Percentiles rank a stretch among this genome's conserved stretches.
Conservation (phyloP, 768 basidiomycete genomes). For the Amyloporia xantha region DNA sequence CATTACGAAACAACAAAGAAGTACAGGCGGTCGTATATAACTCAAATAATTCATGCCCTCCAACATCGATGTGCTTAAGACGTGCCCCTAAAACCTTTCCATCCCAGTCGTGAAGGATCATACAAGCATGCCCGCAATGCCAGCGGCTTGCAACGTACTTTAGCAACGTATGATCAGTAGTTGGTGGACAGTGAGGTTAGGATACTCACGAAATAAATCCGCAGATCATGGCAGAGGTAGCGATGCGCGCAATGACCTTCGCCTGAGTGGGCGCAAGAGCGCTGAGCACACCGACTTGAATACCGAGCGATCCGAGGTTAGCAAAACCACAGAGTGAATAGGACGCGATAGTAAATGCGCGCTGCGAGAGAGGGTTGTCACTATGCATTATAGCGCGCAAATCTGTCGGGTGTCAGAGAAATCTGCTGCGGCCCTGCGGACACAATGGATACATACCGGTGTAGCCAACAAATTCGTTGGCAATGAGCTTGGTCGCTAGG, state of each 20-base stretch:
- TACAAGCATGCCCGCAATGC: slow-evolving; percentile 25
- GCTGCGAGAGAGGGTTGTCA: slow-evolving; percentile 53
- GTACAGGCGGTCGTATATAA: no score
- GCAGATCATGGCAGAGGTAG: slow-evolving; percentile 62
- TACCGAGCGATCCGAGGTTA: slow-evolving; percentile 80
- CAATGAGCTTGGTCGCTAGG: slow-evolving; percentile 81
- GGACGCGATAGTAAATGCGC: slow-evolving; percentile 76
- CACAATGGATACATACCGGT: slow-evolving; percentile 25
- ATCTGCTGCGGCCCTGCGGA: not conserved
- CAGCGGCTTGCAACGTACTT: slow-evolving; percentile 25
- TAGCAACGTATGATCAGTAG: not conserved
- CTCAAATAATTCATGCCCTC: no score
- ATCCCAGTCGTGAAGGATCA: no score
- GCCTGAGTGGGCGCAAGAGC: slow-evolving; percentile 64
- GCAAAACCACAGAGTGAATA: slow-evolving; percentile 92
- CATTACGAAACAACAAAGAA: no score
- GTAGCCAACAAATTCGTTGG: slow-evolving; percentile 85
- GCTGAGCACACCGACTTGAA: slow-evolving; percentile 73
- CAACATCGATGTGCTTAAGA: no score
- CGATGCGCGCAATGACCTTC: slow-evolving; percentile 64
- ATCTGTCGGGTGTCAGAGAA: slow-evolving; percentile 13
- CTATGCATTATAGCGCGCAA: slow-evolving; percentile 43
- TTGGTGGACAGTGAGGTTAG: not conserved
- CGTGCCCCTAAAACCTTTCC: no score
- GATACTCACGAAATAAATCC: slow-evolving; percentile 50